Conservation (phyloP, 306 rosid species). For the Bauhinia variegata region DNA sequence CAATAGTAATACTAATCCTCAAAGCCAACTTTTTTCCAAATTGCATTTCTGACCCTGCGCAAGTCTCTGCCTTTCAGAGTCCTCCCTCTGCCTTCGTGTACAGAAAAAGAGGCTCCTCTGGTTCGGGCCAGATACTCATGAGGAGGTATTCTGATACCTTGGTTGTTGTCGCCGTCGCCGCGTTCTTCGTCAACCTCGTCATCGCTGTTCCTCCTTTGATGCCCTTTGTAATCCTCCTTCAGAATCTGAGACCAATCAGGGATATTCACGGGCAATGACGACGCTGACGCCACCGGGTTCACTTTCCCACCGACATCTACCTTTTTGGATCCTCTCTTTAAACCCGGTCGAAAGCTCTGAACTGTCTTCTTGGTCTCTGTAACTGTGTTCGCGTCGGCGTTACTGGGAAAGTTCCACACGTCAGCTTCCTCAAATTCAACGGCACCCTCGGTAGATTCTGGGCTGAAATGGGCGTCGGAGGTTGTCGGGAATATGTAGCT, state of each 20-base stretch:
- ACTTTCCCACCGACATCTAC: neutral
- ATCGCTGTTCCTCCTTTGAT: conserved; percentile 34
- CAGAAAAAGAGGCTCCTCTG: conserved; percentile 79
- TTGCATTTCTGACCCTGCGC: conserved; percentile 83
- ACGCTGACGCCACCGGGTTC: conserved; percentile 18
- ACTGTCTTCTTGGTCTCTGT: conserved; percentile 27
- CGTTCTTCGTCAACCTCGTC: conserved; percentile 23
- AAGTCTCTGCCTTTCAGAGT: conserved; percentile 90
- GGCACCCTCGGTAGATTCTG: conserved; percentile 28
- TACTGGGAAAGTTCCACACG: conserved; percentile 38
- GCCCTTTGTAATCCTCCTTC: conserved; percentile 58
- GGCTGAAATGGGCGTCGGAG: conserved; percentile 26
- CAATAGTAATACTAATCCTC: conserved; percentile 63
- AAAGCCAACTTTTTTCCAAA: conserved; percentile 86
- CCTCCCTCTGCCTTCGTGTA: conserved; percentile 93
- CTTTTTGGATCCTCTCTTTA: conserved; percentile 41
- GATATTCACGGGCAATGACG: conserved; percentile 71
- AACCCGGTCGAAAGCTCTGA: conserved; percentile 35
- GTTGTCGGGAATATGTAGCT: conserved; percentile 49
- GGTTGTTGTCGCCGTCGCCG: conserved; percentile 1
- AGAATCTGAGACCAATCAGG: conserved; percentile 90
- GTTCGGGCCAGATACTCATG: conserved; percentile 83
- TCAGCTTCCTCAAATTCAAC: conserved; percentile 74
- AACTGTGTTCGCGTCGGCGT: neutral
- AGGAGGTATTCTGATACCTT: conserved; percentile 80